Conservation (phyloP, 495 filamentous ascomycete species). For the Aspergillus heteromorphus region DNA sequence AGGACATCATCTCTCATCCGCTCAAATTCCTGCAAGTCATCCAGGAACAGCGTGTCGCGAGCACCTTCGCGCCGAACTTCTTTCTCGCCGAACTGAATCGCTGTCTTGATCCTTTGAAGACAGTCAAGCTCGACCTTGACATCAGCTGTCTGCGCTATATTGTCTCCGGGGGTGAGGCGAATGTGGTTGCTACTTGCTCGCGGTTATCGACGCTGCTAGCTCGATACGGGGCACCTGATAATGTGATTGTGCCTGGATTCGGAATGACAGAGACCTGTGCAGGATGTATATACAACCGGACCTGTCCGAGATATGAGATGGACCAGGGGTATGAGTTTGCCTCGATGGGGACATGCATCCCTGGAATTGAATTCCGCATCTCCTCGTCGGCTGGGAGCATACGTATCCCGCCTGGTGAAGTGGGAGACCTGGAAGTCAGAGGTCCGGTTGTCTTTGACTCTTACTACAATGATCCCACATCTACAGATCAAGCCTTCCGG, state of each 20-base stretch:
- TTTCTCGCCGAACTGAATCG: constrained; percentile 28
- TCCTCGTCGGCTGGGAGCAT: neutral
- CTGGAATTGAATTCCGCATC: constrained; percentile 28
- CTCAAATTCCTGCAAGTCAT: constrained; percentile 35
- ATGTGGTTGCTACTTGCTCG: constrained; percentile 16
- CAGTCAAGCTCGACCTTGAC: constrained; percentile 10
- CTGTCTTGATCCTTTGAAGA: neutral
- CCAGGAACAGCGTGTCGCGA: constrained; percentile 34
- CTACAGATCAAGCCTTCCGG: constrained; percentile 60
- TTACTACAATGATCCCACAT: constrained; percentile 66
- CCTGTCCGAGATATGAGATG: constrained; percentile 33
- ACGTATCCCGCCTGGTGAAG: neutral
- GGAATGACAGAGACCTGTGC: constrained; percentile 56
- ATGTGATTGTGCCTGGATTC: constrained; percentile 41
- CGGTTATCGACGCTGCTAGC: neutral
- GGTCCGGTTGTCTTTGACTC: constrained; percentile 67
- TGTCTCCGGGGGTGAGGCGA: constrained; percentile 39
- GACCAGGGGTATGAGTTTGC: constrained; percentile 18
- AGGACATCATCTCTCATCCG: constrained; percentile 40
- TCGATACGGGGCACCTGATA: neutral
- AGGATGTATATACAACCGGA: constrained; percentile 36
- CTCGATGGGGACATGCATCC: constrained; percentile 35
- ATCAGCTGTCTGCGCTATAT: constrained; percentile 21
- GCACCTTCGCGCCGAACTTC: constrained; percentile 55
- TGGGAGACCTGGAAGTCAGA: constrained; percentile 23